Evolutionary conservation across 2,329 filamentous ascomycete genomes (phyloP), one percentile per base, ranked within the genome.

Genomic region (Clarireedia homoeocarpa): DNA sequence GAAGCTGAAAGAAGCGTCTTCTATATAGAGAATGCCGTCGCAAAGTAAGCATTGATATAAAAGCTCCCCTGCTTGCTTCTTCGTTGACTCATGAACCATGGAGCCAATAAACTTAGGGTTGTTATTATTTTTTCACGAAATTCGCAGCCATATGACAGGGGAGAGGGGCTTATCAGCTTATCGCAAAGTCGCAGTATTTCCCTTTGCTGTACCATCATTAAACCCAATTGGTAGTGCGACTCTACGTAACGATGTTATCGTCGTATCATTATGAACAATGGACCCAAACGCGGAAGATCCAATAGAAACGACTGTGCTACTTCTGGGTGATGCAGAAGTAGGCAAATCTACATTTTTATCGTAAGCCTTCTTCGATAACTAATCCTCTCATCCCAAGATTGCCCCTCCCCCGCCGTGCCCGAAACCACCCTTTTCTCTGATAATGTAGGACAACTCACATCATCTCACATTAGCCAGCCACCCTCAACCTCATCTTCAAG

Each of bases 271-370:
- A 68, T 61, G 70, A 46, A 42, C 15, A 42, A 42, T 42, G 20
- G 20, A 51, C 49, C 39, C 27, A 48, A 40, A 10, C 9, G 62
- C 66, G 62, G 48, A 57, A 52, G 61, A 81, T 51, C 62, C 72
- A 39, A 69, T 76, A 54, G 72, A 72, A 49, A 71, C 82, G 63
- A 79, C 72, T n/a, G 71, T 84, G 14, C 67, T 84, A 27, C 67
- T 84, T 20, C 71, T 84, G n/a, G 81, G 82, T 34, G 81, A 84
- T 68, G 74, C 77, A 58, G 73, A 74, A 64, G 80, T 80, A 60
- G 81, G 81, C 54, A 85, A 84, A 69, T 81, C 80, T 23, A 81
- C 77, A 0, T 83, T 84, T 67, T 66, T 84, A 64, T 82, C 81
- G 81, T 84, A 65, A 61, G 81, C 76, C 14, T 26, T 26, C 14